Evolutionary conservation across 441 rosid genomes (phyloP), one percentile per base, ranked within the genome.

Genomic region (Erodium moschatum): DNA sequence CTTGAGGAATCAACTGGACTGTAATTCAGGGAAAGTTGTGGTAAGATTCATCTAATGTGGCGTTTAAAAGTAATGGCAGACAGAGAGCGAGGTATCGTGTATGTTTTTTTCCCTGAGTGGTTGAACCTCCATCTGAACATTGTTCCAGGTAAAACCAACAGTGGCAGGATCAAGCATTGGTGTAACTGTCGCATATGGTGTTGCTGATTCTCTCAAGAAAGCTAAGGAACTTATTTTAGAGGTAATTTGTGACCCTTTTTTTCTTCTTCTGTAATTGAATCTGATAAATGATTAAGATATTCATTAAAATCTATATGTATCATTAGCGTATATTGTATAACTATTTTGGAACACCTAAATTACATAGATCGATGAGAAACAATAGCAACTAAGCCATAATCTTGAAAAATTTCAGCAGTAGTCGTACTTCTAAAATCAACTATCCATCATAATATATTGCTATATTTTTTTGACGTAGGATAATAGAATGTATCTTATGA

Each of bases 101-200:
- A 24, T 8, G 29, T 21, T 20, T 10, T 19, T 19, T 58, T 3
- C 40, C 20, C 21, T 19, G 11, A 60, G 29, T 60, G 21, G 15
- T 24, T 20, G 27, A 60, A 60, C 64, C 31, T 60, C 21, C 20
- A n/a, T 35, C 9, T 35, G 56, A 52, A 27, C 16, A 73, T 24
- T 68, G 2, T 71, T 13, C 63, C 78, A 93, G 98, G 98, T 93
- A 48, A 93, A 94, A 80, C 98, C 98, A 66, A 82, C 91, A 52
- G 80, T 81, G 77, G 92, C 98, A 76, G 97, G 97, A 66, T 93
- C 97, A 77, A 93, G 96, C 79, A 89, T 93, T 81, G 98, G 98
- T 67, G 97, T 94, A 64, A 83, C 87, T 68, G 96, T 93, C 76
- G 96, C 95, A 74, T 88, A 89, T 72, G 98, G 98, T 67, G 85